Conservation (phyloP, 306 rosid genomes). For the Prunus campanulata region DNA sequence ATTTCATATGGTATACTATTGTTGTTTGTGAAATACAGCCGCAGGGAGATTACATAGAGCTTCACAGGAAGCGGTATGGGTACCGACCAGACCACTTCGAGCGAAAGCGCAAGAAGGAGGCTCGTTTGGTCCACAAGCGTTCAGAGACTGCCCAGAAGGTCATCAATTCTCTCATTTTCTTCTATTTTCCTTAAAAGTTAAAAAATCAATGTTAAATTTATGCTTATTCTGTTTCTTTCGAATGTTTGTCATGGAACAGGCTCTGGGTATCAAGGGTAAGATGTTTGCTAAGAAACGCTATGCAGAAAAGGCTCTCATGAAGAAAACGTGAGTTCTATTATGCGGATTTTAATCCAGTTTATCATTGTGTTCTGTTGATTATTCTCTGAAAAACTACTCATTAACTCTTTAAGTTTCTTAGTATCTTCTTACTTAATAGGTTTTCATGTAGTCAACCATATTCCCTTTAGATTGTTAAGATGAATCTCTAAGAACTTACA, state of each 20-base stretch:
- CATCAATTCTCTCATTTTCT: background rate
- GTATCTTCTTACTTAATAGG: no score
- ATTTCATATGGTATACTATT: background rate
- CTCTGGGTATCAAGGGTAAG: slow-evolving; percentile 82
- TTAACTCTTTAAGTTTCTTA: background rate
- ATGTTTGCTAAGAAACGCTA: slow-evolving; percentile 82
- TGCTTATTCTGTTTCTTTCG: slow-evolving; percentile 5
- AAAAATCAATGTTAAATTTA: background rate
- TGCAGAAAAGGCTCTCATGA: slow-evolving; percentile 82
- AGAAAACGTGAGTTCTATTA: slow-evolving; percentile 66
- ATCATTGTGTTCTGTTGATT: background rate
- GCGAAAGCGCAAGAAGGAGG: slow-evolving; percentile 92
- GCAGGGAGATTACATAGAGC: slow-evolving; percentile 97
- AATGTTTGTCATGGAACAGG: slow-evolving; percentile 32
- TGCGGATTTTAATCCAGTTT: background rate
- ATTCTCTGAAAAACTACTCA: no score
- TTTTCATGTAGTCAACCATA: background rate
- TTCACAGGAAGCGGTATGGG: slow-evolving; percentile 83
- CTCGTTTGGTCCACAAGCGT: slow-evolving; percentile 80
- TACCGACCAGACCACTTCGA: slow-evolving; percentile 75
- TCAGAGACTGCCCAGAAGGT: slow-evolving; percentile 87
- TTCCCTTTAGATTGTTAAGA: background rate
- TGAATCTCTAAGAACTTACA: background rate
- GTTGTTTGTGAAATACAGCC: slow-evolving; percentile 46
- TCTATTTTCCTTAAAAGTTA: background rate